These are phyloP conservation scores for Hevea brasiliensis DNA, from an alignment of 345 rosid genomes.

Conservation along the genomic window DNA sequence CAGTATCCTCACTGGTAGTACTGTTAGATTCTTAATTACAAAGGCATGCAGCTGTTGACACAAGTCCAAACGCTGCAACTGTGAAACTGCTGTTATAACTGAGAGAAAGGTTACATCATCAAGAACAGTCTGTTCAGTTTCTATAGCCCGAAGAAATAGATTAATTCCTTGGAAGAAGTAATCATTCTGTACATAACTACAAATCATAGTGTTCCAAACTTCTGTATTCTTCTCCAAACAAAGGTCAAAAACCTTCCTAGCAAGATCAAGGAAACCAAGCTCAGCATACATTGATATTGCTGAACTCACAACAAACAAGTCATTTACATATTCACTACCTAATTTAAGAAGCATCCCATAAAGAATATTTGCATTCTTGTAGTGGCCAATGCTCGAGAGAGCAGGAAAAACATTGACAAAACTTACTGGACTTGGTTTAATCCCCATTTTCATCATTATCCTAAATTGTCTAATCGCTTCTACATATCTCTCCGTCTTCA, in stretches of 20 bases:
- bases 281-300: slow-evolving; percentile 67
- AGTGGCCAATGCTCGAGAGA: slow-evolving; percentile 43
- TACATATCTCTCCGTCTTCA: slow-evolving; percentile 53
- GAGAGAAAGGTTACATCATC: slow-evolving; percentile 70
- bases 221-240: slow-evolving; percentile 62
- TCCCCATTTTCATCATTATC: slow-evolving; percentile 63
- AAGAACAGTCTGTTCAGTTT: slow-evolving; percentile 43
- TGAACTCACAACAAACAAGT: slow-evolving; percentile 72
- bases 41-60: slow-evolving; percentile 67
- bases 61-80: slow-evolving; percentile 55
- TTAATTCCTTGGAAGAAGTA: slow-evolving; percentile 47
- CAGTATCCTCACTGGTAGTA: slow-evolving; percentile 45
- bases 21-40: slow-evolving; percentile 52
- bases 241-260: slow-evolving; percentile 63
- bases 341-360: slow-evolving; percentile 65
- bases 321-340: slow-evolving; percentile 60
- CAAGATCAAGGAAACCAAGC: slow-evolving; percentile 56
- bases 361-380: slow-evolving; percentile 48
- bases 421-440: slow-evolving; percentile 67
- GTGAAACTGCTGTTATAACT: slow-evolving; percentile 66
- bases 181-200: slow-evolving; percentile 61
- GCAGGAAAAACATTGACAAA: slow-evolving; percentile 85
- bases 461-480: slow-evolving; percentile 59
- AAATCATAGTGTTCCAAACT: slow-evolving; percentile 86
- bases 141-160: slow-evolving; percentile 58